Base-by-base conservation (phyloP, 768 basidiomycete species). In the Leucocoprinus sp. region DNA sequence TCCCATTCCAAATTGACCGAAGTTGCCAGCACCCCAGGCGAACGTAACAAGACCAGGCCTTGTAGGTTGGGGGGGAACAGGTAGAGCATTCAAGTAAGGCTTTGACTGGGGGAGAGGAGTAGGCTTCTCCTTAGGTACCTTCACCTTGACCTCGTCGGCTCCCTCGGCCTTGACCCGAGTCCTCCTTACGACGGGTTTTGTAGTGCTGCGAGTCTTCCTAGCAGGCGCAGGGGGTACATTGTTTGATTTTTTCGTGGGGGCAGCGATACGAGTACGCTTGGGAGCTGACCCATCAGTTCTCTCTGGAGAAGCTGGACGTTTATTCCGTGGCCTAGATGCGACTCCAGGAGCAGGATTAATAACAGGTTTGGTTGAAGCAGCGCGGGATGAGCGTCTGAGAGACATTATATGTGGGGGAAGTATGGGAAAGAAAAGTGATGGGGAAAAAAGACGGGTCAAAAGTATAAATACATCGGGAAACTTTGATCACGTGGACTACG, bases 1-100 rank as follows among this genome's bases (percentile, higher is more conserved):
- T 28, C 95, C 95, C 69, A 95, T 77, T 24, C 93, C 96, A 56
- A 96, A 85, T 62, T 98, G 93, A 23, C 93, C 93, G 66, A 92
- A 91, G 63, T 95, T 93, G 21, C 92, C 93, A 8, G 84, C 81
- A 5, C 95, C 95, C 78, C 88, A 97, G 6, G 77, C 82, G 52
- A 93, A 95, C 14, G 93, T 70, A 33, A 82, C 73, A 11, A 78
- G 72, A 26, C 82, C 71, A 15, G 90, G 91, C 35, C 80, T 74
- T 36, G 67, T 54, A 45, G 76, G 74, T 37, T 67, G 57, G 7
- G 77, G 75, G 22, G 79, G 71, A 5, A 67, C 62, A 12, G 84
- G 87, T 3, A 90, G 68, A 6, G 76, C 66, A 53, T 83, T 85
- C 56, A 83, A 74, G 50, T 80, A 81, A 3, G 80, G 76, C 52